Base-by-base conservation (phyloP, 768 basidiomycete species). In the Lactarius akahatsu region DNA sequence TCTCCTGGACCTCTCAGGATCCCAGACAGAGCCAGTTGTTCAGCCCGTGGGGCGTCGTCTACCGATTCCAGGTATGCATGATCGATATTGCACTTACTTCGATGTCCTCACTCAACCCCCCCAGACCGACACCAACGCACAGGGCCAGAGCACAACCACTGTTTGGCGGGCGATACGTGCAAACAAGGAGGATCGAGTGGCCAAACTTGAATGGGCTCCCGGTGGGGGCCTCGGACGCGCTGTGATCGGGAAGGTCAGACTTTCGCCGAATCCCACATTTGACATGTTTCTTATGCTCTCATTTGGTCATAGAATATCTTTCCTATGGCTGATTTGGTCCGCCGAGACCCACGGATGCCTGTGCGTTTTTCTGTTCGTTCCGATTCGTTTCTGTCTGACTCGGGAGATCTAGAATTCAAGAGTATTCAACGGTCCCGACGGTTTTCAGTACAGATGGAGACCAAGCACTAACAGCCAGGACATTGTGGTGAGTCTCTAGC, bases 1-100 rank as follows among this genome's bases (percentile, higher is more conserved):
- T 92, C 75, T 91, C 87, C 62, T 94, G 92, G 92, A 93, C 92
- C 56, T 91, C 88, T 77, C 86, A 89, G 72, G 91, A 94, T 76
- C 88, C 90, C 72, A 88, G 90, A 58, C 88, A 92, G 76, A 94
- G 92, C 73, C 81, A 85, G 60, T 82, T 94, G 65, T 94, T 92
- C 79, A 91, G 90, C 73, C 83, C 86, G 38, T 91, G 86, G 85
- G 91, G 91, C 65, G 82, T 91, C 62, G 80, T 90, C 69, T 93
- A 92, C 78, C 88, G 90, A 73, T 92, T 92, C 77, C 84, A 88
- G 77, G 91, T 90, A 73, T 70, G 80, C 62, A n/a, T 10, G 10
- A 41, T 63, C 59, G 36, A 73, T 36, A 64, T 63, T 74, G 69
- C 67, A 70, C 62, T 20, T 68, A 59, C 59, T 57, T 61, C 64